Evolutionary conservation across 169 alveolate species (phyloP), one percentile per base, ranked within the genome.

Genomic region (Theileria sp.): DNA sequence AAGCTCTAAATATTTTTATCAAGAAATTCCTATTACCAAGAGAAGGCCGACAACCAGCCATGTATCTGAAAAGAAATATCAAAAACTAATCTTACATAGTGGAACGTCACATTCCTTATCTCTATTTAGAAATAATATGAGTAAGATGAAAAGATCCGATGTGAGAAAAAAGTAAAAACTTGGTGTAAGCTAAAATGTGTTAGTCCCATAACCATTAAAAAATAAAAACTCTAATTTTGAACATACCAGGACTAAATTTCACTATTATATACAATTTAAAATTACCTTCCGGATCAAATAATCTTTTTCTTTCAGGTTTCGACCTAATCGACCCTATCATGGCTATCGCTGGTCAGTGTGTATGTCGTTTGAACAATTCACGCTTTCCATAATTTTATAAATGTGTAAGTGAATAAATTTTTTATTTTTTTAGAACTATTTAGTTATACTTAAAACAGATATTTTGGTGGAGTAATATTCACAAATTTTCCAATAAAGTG

Each of bases 21-120:
- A 49, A 34, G 30, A 30, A 30, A 5, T 4, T 26, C 8, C 28
- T 3, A 60, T 21, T 71, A 83, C 89, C 81, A 83, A 70, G 21
- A 83, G 49, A 28, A 83, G 66, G 4, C 89, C 78, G 26, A 56
- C 86, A 15, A 30, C 54, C 51, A 83, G 77, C 89, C 89, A 83
- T 36, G 60, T 9, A 36, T 83, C 89, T 83, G 79, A 19, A 38
- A 19, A 15, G 23, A 17, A 19, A 30, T 74, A 9, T 26, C 23
- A 3, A 19, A 23, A n/a, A 8, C 13, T 4, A 21, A 66, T 60
- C 49, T 23, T 23, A 25, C 77, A 69, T 4, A 83, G 69, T 2
- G 89, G 86, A 28, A 83, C 89, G 44, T 83, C 89, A 64, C 89
- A 83, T 13, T 72, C 73, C 38, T 76, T 83, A 61, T 77, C 82